A percentile compares a stretch with the other conserved stretches of the same genome.
phyloP scores from a whole-genome alignment of 352 stramenopile species.

The Thalassiosira allenii region DNA sequence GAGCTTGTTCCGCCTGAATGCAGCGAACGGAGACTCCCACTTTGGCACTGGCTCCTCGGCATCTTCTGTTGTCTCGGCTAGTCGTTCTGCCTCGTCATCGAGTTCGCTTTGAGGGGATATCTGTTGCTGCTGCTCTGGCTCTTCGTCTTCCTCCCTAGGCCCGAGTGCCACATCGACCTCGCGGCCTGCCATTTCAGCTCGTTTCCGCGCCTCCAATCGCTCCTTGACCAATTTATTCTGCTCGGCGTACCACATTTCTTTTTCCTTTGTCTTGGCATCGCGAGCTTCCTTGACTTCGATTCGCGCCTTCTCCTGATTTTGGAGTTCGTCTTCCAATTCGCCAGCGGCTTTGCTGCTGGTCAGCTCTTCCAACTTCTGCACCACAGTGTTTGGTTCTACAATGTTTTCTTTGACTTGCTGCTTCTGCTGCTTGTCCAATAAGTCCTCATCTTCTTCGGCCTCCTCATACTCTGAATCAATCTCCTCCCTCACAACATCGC shows the following conservation, averaged over 20 bases:
- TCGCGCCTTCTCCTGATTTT: constrained; percentile 1
- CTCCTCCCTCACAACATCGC: too few species aligned
- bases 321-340: background rate
- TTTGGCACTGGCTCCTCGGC: too few species aligned
- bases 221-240: constrained; percentile 18
- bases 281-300: background rate
- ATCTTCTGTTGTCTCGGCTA: background rate
- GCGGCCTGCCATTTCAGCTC: background rate
- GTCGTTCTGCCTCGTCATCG: too few species aligned
- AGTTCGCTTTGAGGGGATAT: too few species aligned
- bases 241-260: background rate
- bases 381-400: too few species aligned
- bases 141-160: background rate
- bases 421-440: too few species aligned
- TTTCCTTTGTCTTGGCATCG: background rate
- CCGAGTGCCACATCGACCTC: background rate
- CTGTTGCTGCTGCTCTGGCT: background rate
- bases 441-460: too few species aligned
- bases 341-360: too few species aligned
- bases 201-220: background rate
- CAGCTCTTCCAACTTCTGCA: too few species aligned
- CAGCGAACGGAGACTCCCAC: too few species aligned
- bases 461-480: too few species aligned
- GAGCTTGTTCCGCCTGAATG: constrained; percentile 3
- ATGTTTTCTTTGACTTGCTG: too few species aligned